Percentiles rank a stretch among this genome's conserved stretches.
phyloP scores from a whole-genome alignment of 352 stramenopile species.

The Plasmopara muralis region DNA sequence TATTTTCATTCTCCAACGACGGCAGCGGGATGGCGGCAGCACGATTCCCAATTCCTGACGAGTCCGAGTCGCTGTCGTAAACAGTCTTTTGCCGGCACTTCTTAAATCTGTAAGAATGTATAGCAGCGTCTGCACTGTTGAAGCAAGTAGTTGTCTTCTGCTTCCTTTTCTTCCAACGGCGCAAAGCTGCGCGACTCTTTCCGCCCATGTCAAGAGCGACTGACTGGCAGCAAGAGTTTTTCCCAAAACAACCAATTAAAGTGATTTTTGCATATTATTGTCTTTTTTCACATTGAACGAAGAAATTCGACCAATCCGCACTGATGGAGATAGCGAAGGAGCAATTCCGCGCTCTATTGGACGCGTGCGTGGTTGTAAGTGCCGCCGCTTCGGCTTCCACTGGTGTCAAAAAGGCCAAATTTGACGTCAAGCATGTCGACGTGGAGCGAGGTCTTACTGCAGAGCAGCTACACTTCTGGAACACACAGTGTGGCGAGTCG shows the following conservation, averaged over 20 bases:
- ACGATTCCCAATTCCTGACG: conserved; percentile 26
- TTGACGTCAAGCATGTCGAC: conserved; percentile 7
- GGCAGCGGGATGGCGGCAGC: conserved; percentile 41
- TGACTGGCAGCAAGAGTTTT: conserved; percentile 9
- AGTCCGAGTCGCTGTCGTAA: conserved; percentile 44
- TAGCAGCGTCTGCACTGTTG: too few species aligned
- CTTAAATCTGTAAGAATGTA: neutral
- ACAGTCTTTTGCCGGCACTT: conserved; percentile 14
- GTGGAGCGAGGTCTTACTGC: conserved; percentile 19
- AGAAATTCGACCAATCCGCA: conserved; percentile 11
- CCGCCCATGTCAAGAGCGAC: conserved; percentile 24
- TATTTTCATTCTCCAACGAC: conserved; percentile 56
- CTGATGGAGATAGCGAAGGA: conserved; percentile 34
- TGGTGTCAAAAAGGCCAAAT: conserved; percentile 1
- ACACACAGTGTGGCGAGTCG: conserved; percentile 26
- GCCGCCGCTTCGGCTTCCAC: conserved; percentile 7
- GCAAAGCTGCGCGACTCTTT: conserved; percentile 34
- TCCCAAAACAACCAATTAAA: conserved; percentile 1
- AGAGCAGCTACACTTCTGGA: conserved; percentile 55
- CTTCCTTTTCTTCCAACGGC: conserved; percentile 38
- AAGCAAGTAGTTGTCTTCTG: conserved; percentile 7
- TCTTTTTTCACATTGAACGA: neutral
- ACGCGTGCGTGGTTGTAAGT: conserved; percentile 30
- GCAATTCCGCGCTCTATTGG: conserved; percentile 38
- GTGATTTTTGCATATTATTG: conserved; percentile 20